phyloP scores from a whole-genome alignment of 2,329 filamentous ascomycete genomes.

The Arthrinium puccinioides region DNA sequence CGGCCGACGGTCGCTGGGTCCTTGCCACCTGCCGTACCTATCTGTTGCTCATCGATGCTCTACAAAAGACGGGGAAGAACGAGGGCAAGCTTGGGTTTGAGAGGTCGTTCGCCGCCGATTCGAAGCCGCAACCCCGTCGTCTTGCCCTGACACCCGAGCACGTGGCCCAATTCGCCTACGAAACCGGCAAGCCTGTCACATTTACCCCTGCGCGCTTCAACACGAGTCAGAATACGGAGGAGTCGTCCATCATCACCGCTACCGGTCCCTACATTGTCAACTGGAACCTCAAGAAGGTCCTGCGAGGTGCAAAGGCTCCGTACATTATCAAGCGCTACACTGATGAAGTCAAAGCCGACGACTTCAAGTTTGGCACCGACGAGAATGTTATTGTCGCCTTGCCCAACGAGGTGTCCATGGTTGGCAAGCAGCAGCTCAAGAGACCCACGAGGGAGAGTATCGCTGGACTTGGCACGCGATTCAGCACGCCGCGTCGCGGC shows the following conservation, averaged over 20 bases:
- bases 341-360: slow-evolving; percentile 94
- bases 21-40: slow-evolving; percentile 92
- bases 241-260: slow-evolving; percentile 94
- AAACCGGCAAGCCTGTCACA: slow-evolving; percentile 76
- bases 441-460: slow-evolving; percentile 92
- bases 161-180: slow-evolving; percentile 94
- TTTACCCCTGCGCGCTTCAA: slow-evolving; percentile 96
- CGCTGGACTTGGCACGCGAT: slow-evolving; percentile 44
- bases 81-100: slow-evolving; percentile 98
- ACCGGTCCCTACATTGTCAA: slow-evolving; percentile 96
- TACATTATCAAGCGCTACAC: slow-evolving; percentile 96
- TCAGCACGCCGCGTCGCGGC: slow-evolving; percentile 40
- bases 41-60: slow-evolving; percentile 82
- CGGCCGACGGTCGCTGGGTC: slow-evolving; percentile 92
- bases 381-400: slow-evolving; percentile 97
- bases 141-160: slow-evolving; percentile 84
- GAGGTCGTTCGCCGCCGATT: slow-evolving; percentile 82
- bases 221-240: slow-evolving; percentile 68
- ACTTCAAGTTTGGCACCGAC: slow-evolving; percentile 95
- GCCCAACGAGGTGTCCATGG: slow-evolving; percentile 97
- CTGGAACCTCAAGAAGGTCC: slow-evolving; percentile 88
- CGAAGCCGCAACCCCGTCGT: slow-evolving; percentile 87
- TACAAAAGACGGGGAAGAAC: slow-evolving; percentile 91
- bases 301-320: slow-evolving; percentile 73
- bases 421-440: slow-evolving; percentile 77